Evolutionary conservation across 495 filamentous ascomycete genomes (phyloP), one percentile per base, ranked within the genome.

Genomic region (Penicillium atrosanguineum): DNA sequence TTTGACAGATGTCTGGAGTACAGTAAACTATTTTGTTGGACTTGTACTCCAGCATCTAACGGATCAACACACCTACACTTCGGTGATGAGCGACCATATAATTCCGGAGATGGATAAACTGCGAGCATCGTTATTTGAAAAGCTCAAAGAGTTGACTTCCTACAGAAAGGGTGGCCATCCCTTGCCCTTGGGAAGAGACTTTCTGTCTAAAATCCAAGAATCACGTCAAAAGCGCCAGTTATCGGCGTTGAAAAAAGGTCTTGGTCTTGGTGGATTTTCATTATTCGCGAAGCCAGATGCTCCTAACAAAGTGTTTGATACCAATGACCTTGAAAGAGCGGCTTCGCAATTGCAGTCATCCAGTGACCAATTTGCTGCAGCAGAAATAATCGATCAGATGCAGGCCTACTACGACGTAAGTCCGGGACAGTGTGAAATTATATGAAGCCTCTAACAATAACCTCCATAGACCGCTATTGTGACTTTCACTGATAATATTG

Each of bases 401-500:
- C 60, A 72, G 38, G 58, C 64, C 8, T 69, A 72, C 40, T 74
- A 74, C 48, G 57, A 69, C 15, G 69, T 72, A 52, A 62, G 62
- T 63, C 7, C 5, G 36, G 4, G 5, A 12, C 11, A 16, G 5
- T 38, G 26, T 7, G 4, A 28, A 28, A 4, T 4, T 28, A 28
- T 28, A 7, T 4, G 26, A 28, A 28, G 26, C 7, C 26, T 28
- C 26, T 28, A 4, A 28, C 7, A 28, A 28, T 4, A 7, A 11
- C 43, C 23, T 15, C 26, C 37, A 18, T 51, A 87, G 85, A 78
- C 82, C 57, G 78, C 84, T 0, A 61, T 85, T 47, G 74, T 79
- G 54, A 76, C 73, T 0, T 86, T 89, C 60, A 65, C 85, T n/a
- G 83, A 89, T 36, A 81, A 87, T 40, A 55, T 87, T 23, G 72